These are phyloP conservation scores for Xylaria sp. DNA, from an alignment of 2,329 filamentous ascomycete genomes.

Conservation along the genomic window DNA sequence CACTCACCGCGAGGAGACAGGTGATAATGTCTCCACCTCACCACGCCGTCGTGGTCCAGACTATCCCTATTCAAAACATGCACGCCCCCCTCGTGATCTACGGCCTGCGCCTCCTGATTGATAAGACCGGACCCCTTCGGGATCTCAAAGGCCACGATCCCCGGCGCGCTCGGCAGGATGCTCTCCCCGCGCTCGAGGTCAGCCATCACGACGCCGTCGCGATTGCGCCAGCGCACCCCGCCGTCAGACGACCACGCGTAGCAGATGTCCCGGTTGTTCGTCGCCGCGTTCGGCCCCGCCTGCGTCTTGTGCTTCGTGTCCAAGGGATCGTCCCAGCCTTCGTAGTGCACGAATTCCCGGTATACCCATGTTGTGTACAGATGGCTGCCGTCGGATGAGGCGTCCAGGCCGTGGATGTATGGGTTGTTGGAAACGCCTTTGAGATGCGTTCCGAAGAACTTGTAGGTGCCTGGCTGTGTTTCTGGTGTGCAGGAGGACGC, in stretches of 20 bases:
- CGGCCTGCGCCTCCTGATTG: constrained; percentile 62
- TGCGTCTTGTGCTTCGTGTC: constrained; percentile 56
- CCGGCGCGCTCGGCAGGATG: constrained; percentile 53
- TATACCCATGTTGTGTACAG: constrained; percentile 62
- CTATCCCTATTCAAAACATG: constrained; percentile 61
- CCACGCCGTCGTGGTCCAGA: constrained; percentile 44
- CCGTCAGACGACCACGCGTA: constrained; percentile 59
- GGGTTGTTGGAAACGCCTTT: constrained; percentile 65
- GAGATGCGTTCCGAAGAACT: constrained; percentile 53
- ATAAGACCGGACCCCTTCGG: constrained; percentile 57
- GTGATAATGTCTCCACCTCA: constrained; percentile 55
- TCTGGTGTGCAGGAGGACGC: not conserved
- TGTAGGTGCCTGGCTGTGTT: constrained; percentile 49
- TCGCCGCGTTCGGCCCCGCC: constrained; percentile 55
- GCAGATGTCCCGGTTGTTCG: constrained; percentile 62
- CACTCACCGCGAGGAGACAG: constrained; percentile 47
- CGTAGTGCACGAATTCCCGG: constrained; percentile 58
- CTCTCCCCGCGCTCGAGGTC: constrained; percentile 50
- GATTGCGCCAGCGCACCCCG: constrained; percentile 56
- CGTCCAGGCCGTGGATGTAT: constrained; percentile 61
- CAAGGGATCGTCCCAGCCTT: constrained; percentile 53
- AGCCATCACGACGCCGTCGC: constrained; percentile 49
- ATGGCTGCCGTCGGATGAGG: constrained; percentile 40
- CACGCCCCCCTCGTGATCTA: constrained; percentile 56
- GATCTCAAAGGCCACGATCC: constrained; percentile 57